These are phyloP conservation scores for Inosperma sp. DNA, from an alignment of 768 basidiomycete genomes.

Conservation along the genomic window DNA sequence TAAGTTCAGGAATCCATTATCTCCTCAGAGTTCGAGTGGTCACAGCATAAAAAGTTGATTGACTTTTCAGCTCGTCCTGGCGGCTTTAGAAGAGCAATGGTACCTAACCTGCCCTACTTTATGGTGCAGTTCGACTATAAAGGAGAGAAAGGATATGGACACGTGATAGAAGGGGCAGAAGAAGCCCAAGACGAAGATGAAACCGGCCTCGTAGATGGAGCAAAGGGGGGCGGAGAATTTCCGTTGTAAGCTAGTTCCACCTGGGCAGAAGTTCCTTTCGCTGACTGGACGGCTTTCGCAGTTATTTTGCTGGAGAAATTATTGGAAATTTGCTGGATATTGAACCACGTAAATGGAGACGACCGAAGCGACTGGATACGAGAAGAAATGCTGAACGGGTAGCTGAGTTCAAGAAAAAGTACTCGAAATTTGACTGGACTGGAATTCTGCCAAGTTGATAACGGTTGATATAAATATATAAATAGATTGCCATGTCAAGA, in stretches of 20 bases:
- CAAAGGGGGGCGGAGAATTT: constrained; percentile 89
- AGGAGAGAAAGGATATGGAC: constrained; percentile 96
- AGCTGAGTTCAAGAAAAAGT: constrained; percentile 63
- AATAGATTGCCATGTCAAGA: constrained; percentile 5
- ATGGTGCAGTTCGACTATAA: constrained; percentile 99
- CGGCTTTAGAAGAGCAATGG: constrained; percentile 92
- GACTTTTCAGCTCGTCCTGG: constrained; percentile 88
- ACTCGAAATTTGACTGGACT: constrained; percentile 80
- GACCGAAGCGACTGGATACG: constrained; percentile 71
- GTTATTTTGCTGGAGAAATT: constrained; percentile 94
- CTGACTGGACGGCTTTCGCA: constrained; percentile 27
- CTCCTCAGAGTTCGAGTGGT: constrained; percentile 94
- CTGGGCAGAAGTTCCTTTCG: background rate
- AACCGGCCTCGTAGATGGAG: constrained; percentile 71
- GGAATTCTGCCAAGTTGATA: constrained; percentile 44
- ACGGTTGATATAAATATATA: background rate
- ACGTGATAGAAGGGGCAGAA: constrained; percentile 90
- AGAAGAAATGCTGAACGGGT: constrained; percentile 68
- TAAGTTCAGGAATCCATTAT: constrained; percentile 79
- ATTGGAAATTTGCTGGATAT: constrained; percentile 87
- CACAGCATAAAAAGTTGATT: constrained; percentile 95
- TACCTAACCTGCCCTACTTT: constrained; percentile 96
- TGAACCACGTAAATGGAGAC: constrained; percentile 81
- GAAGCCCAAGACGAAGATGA: constrained; percentile 63
- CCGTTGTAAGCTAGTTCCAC: constrained; percentile 54